Evolutionary conservation across 1,139 yeast genomes (phyloP).

Genomic region (Sugiyamaella sp.): DNA sequence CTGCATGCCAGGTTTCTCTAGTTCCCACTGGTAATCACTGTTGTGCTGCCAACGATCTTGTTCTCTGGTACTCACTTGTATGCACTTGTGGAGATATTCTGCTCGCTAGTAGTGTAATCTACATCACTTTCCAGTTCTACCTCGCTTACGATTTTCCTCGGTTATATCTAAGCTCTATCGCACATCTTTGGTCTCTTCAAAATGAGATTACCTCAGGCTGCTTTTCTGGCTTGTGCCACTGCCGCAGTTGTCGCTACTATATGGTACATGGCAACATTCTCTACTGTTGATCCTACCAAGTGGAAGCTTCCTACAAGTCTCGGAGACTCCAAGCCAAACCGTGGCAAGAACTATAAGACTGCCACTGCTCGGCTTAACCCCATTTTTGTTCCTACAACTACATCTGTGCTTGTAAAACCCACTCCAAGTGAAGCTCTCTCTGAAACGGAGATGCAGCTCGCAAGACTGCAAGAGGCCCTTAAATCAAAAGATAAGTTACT

Average conservation of each 20-base stretch:
- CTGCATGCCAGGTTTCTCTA: too few relatives aligned
- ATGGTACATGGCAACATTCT: conserved; percentile 17
- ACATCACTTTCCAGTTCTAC: too few relatives aligned
- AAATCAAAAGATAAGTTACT: not conserved
- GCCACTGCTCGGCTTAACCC: conserved; percentile 1
- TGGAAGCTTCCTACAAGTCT: not conserved
- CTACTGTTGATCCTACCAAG: conserved; percentile 4
- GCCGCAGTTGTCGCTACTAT: conserved; percentile 15
- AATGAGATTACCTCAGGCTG: conserved; percentile 17
- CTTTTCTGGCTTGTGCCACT: conserved; percentile 13
- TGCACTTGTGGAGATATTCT: too few relatives aligned
- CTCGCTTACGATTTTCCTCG: not conserved
- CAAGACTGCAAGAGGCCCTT: conserved; percentile 7
- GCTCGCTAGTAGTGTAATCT: too few relatives aligned
- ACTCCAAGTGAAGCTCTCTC: not conserved
- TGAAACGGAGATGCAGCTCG: conserved; percentile 10
- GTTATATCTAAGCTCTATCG: too few relatives aligned
- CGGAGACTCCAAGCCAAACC: not conserved
- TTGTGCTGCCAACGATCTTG: too few relatives aligned
- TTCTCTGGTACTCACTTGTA: too few relatives aligned
- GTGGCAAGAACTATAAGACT: not conserved
- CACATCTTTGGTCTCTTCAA: not conserved
- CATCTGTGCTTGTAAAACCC: not conserved
- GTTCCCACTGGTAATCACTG: too few relatives aligned
- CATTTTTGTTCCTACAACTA: not conserved